A percentile compares a stretch with the other conserved stretches of the same genome.
phyloP scores from a whole-genome alignment of 2,329 filamentous ascomycete species.

The Polytolypa hystricis region DNA sequence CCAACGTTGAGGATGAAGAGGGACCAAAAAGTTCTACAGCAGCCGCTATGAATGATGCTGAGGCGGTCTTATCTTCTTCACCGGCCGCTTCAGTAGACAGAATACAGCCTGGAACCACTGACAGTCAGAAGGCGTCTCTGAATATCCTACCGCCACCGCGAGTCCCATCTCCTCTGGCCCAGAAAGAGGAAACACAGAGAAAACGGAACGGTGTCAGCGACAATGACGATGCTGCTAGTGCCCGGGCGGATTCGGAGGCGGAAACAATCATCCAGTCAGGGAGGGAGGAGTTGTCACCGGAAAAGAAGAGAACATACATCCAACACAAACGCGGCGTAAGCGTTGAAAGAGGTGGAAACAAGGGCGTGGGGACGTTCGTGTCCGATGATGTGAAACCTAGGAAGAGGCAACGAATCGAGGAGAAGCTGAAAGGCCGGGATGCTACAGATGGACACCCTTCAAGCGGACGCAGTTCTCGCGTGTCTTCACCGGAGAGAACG shows the following conservation, averaged over 20 bases:
- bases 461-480: slow-evolving; percentile 18
- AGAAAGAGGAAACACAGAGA: slow-evolving; percentile 3
- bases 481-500: slow-evolving; percentile 18
- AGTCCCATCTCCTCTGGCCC: not conserved
- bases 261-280: slow-evolving; percentile 40
- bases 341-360: slow-evolving; percentile 9
- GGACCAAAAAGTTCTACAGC: slow-evolving; percentile 27
- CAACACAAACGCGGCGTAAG: slow-evolving; percentile 22
- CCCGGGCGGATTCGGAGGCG: slow-evolving; percentile 37
- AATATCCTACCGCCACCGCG: not conserved
- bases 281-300: slow-evolving; percentile 34
- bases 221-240: slow-evolving; percentile 23
- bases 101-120: slow-evolving; percentile 7
- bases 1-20: slow-evolving; percentile 16
- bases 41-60: slow-evolving; percentile 40
- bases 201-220: slow-evolving; percentile 7
- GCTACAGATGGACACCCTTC: slow-evolving; percentile 15
- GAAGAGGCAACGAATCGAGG: slow-evolving; percentile 23
- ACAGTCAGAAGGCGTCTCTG: not conserved
- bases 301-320: slow-evolving; percentile 35
- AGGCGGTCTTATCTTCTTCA: slow-evolving; percentile 25
- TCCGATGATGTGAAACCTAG: slow-evolving; percentile 17
- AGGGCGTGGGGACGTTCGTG: slow-evolving; percentile 16
- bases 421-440: slow-evolving; percentile 16
- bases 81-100: slow-evolving; percentile 30